Evolutionary conservation across 2,329 filamentous ascomycete species (phyloP), one percentile per base, ranked within the genome.

Genomic region (Bimuria novae-zelandiae): DNA sequence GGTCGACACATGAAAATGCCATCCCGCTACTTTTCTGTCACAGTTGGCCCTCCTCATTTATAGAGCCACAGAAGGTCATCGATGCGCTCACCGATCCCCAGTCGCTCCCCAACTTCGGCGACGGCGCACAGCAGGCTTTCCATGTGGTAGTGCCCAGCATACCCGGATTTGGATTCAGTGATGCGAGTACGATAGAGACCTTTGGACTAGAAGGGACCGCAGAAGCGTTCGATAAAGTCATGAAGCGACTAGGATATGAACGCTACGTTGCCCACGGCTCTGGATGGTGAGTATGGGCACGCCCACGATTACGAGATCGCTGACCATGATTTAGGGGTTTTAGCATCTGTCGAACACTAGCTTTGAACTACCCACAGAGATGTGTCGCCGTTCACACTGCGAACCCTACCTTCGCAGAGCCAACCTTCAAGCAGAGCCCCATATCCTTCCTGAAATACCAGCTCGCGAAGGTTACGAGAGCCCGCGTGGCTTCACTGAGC

Each of bases 91-190:
- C 80, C 3, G 75, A 84, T 19, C 84, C 84, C 1, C 72, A 80
- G 8, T 79, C 70, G 68, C 72, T 60, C 62, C 69, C 49, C 1
- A 56, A 59, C 17, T 60, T 61, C 37, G 64, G 59, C 2, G 52
- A 53, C 1, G 61, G 61, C n/a, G 52, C 54, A 12, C 60, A 59
- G 7, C 61, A 66, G 54, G 78, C 84, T 0, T 89, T 89, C 62
- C 84, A 89, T 62, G 66, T 89, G n/a, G 80, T 89, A 17, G 82
- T 84, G 17, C 86, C 87, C 1, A 84, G 83, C 37, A 78, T 89
- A 17, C 86, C 87, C 0, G 86, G 86, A 0, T 76, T 87, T 40
- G 86, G 85, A 14, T 89, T 89, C 64, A 88, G 85, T 67, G 85
- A 89, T 67, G 76, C 84, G 2, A 76, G 86, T 33, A 75, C 77